These are phyloP conservation scores for Fusarium mexicanum DNA, from an alignment of 2,329 filamentous ascomycete genomes.

Conservation along the genomic window DNA sequence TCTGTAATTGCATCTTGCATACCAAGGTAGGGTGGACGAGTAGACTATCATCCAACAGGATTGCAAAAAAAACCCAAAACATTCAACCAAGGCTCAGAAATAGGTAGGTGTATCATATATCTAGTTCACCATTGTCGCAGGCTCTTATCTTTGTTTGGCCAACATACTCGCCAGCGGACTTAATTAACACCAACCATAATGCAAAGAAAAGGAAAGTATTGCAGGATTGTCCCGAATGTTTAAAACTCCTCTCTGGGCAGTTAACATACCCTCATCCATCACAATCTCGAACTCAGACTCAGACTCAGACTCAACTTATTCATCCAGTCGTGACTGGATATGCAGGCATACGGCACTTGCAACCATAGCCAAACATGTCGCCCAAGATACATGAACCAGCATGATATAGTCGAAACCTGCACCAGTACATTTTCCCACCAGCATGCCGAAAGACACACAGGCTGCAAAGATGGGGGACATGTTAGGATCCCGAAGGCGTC, in stretches of 20 bases:
- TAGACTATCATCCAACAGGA: not conserved
- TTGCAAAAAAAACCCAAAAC: not conserved
- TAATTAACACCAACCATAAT: not conserved
- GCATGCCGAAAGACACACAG: conserved; percentile 30
- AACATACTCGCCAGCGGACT: not conserved
- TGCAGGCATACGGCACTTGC: conserved; percentile 23
- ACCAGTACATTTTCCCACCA: conserved; percentile 26
- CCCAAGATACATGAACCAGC: conserved; percentile 41
- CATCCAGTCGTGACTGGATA: conserved; percentile 10
- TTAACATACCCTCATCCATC: conserved; percentile 1
- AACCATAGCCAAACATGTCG: conserved; percentile 40
- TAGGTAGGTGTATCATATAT: not conserved
- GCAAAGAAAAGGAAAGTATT: not conserved
- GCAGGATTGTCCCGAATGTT: not conserved
- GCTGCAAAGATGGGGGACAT: conserved; percentile 31
- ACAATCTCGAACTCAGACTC: not conserved
- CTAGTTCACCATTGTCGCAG: not conserved
- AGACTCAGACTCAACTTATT: not conserved
- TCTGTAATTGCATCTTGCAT: not conserved
- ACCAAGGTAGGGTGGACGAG: not conserved
- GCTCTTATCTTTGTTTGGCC: not conserved
- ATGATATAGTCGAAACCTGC: conserved; percentile 37
- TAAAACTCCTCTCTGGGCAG: not conserved
- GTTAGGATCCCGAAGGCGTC: conserved; percentile 27
- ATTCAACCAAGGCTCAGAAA: not conserved